Conservation (phyloP, 2,329 filamentous ascomycete genomes). For the Talaromyces albobiverticillius region DNA sequence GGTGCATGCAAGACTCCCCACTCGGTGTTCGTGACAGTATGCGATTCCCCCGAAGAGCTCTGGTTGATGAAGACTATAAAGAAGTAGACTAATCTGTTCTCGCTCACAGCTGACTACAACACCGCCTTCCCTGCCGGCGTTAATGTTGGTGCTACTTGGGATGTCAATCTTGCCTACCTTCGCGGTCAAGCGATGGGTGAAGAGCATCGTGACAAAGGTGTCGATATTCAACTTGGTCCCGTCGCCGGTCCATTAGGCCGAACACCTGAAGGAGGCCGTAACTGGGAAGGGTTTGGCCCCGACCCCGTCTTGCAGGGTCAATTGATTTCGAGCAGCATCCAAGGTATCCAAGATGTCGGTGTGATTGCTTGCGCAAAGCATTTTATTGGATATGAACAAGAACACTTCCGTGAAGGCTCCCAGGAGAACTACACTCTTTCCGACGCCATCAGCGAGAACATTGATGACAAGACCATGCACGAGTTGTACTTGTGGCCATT, state of each 20-base stretch:
- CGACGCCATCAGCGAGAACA: conserved; percentile 59
- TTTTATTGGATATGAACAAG: conserved; percentile 70
- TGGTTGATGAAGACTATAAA: too few species aligned
- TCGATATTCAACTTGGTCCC: conserved; percentile 73
- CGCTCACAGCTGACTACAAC: conserved; percentile 64
- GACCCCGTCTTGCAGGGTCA: conserved; percentile 74
- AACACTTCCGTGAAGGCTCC: conserved; percentile 66
- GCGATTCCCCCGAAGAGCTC: too few species aligned
- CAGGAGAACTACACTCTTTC: conserved; percentile 60
- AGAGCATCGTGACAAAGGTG: conserved; percentile 72
- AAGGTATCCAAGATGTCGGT: conserved; percentile 77
- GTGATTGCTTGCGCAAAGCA: conserved; percentile 83
- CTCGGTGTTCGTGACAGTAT: conserved; percentile 69
- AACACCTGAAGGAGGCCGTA: conserved; percentile 64
- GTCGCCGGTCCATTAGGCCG: conserved; percentile 72
- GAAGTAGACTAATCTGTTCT: too few species aligned
- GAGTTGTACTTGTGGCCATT: conserved; percentile 67
- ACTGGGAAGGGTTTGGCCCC: conserved; percentile 66
- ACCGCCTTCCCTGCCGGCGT: conserved; percentile 78
- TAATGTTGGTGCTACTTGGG: conserved; percentile 80
- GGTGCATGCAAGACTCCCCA: conserved; percentile 88
- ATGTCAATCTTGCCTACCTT: conserved; percentile 65
- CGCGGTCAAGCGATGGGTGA: conserved; percentile 71
- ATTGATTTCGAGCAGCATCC: conserved; percentile 68
- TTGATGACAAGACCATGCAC: conserved; percentile 63